Conservation (phyloP, 805 yeast genomes). For the Saturnispora silvae region DNA sequence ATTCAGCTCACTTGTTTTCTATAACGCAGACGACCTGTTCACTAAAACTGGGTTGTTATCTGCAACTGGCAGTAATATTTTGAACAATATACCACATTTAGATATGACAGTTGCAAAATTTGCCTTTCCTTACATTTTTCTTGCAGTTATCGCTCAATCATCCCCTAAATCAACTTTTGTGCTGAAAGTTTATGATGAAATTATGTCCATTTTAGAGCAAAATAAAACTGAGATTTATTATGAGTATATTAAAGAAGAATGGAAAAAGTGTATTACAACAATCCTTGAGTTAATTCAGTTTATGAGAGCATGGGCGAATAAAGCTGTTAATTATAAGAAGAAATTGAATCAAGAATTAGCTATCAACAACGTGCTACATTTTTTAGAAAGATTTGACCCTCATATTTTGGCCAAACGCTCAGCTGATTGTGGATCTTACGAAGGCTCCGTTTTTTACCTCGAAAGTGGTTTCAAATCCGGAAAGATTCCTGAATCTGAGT, state of each 20-base stretch:
- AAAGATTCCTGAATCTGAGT: constrained; percentile 27
- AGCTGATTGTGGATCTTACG: constrained; percentile 74
- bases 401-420: constrained; percentile 68
- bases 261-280: constrained; percentile 58
- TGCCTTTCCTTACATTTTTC: constrained; percentile 64
- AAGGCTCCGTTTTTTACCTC: constrained; percentile 74
- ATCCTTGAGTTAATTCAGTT: constrained; percentile 76
- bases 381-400: constrained; percentile 51
- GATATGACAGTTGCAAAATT: constrained; percentile 62
- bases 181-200: constrained; percentile 45
- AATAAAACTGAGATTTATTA: constrained; percentile 36
- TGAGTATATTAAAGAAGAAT: constrained; percentile 42
- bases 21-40: constrained; percentile 3
- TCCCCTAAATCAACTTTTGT: constrained; percentile 29
- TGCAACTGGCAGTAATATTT: constrained; percentile 8
- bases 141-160: constrained; percentile 38
- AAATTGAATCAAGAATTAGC: constrained; percentile 1
- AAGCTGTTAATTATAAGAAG: constrained; percentile 25
- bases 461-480: constrained; percentile 57
- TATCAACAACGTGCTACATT: constrained; percentile 29
- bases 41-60: constrained; percentile 32
- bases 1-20: constrained; percentile 49
- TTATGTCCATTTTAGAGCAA: constrained; percentile 44
- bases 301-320: constrained; percentile 62
- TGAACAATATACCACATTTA: constrained; percentile 18